A percentile compares a stretch with the other conserved stretches of the same genome.
phyloP scores from a whole-genome alignment of 306 rosid species.

The Rosa chinensis region DNA sequence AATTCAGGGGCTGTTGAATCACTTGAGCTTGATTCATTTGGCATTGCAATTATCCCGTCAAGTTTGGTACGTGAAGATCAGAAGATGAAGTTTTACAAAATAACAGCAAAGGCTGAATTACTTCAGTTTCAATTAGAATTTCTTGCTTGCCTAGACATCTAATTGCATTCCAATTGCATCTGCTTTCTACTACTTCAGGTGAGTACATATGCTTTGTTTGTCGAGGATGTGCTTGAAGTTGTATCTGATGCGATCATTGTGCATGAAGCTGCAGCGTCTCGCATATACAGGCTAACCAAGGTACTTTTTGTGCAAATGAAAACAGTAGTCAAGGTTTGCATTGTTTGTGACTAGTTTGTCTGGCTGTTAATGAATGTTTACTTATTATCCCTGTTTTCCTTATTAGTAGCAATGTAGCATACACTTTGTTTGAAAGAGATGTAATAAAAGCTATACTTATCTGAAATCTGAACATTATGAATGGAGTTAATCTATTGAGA shows the following conservation, averaged over 20 bases:
- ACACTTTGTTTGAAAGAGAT: neutral
- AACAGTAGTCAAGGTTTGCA: slow-evolving; percentile 7
- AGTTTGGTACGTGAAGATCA: slow-evolving; percentile 62
- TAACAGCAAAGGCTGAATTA: neutral
- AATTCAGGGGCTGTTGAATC: slow-evolving; percentile 83
- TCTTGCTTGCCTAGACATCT: slow-evolving; percentile 6
- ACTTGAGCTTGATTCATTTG: slow-evolving; percentile 92
- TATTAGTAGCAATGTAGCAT: neutral
- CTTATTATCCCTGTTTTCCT: neutral
- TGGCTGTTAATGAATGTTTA: slow-evolving; percentile 12
- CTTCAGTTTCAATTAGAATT: neutral
- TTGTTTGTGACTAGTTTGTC: neutral
- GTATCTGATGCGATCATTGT: slow-evolving; percentile 73
- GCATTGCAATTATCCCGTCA: slow-evolving; percentile 82
- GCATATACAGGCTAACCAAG: slow-evolving; percentile 87
- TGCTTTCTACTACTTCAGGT: slow-evolving; percentile 48
- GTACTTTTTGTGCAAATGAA: slow-evolving; percentile 34
- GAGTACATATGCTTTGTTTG: slow-evolving; percentile 87
- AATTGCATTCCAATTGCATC: neutral
- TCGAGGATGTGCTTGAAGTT: slow-evolving; percentile 87
- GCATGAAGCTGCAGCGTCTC: slow-evolving; percentile 92
- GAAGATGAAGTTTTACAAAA: neutral
- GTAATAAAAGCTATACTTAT: neutral
- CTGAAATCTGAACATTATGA: neutral
- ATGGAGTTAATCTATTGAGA: too few relatives aligned